Percentiles rank a stretch among this genome's conserved stretches.
Conservation (phyloP, 2,329 filamentous ascomycete genomes). For the Diaporthe citrichinensis region DNA sequence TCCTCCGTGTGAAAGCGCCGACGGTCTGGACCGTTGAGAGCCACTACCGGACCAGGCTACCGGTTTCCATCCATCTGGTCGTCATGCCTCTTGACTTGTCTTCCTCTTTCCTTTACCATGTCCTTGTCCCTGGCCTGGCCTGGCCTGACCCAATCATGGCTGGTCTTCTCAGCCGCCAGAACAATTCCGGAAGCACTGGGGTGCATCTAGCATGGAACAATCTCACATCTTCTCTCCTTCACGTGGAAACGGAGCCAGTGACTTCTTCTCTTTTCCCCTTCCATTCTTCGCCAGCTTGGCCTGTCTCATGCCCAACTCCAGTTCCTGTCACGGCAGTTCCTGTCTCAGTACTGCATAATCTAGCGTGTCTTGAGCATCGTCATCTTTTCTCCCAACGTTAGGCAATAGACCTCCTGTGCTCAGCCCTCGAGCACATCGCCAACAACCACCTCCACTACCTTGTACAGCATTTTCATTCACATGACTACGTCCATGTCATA, state of each 20-base stretch:
- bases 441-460: neutral
- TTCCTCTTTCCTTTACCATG: neutral
- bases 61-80: neutral
- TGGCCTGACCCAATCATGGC: neutral
- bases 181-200: no score
- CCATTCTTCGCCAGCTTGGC: neutral
- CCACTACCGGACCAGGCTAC: slow-evolving; percentile 13
- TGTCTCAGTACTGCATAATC: slow-evolving; percentile 3
- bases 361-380: slow-evolving; percentile 9
- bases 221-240: neutral
- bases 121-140: neutral
- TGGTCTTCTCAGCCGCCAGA: neutral
- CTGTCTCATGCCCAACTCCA: neutral
- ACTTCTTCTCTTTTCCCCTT: neutral
- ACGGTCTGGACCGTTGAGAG: slow-evolving; percentile 16
- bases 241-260: neutral
- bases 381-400: neutral
- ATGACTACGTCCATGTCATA: neutral
- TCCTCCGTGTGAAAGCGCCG: neutral
- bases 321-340: no score
- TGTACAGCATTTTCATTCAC: neutral
- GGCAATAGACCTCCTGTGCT: neutral
- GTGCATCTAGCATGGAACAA: neutral
- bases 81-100: slow-evolving; percentile 3
- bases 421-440: neutral